A percentile compares a stretch with the other conserved stretches of the same genome.
Evolutionary conservation across 1,284 basidiomycete species (phyloP).

Genomic region (Cryptococcus sp.): DNA sequence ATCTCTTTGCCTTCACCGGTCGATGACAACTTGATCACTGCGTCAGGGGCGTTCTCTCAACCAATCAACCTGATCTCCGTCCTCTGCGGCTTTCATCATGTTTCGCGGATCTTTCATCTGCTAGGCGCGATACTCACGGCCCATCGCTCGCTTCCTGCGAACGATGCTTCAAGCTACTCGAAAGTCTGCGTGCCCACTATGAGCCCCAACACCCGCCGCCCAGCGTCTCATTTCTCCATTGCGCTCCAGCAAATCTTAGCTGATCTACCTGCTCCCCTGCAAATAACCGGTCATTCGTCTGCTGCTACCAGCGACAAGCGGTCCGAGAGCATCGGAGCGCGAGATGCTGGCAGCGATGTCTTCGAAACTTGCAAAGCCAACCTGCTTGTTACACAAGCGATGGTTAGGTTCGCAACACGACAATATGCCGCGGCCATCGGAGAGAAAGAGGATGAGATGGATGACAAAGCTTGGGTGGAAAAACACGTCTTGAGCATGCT

Average conservation of each 20-base stretch:
- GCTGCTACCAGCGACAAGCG: neutral
- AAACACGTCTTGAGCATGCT: slow-evolving; percentile 26
- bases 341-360: slow-evolving; percentile 13
- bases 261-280: slow-evolving; percentile 20
- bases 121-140: slow-evolving; percentile 24
- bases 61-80: slow-evolving; percentile 21
- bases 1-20: slow-evolving; percentile 29
- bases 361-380: slow-evolving; percentile 33
- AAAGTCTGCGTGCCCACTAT: neutral
- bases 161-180: too few relatives aligned
- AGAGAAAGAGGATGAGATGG: slow-evolving; percentile 14
- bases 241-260: slow-evolving; percentile 21
- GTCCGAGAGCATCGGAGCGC: neutral
- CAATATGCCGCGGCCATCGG: slow-evolving; percentile 29
- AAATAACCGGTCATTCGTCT: slow-evolving; percentile 9
- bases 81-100: slow-evolving; percentile 36
- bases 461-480: slow-evolving; percentile 23
- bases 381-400: slow-evolving; percentile 32
- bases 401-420: slow-evolving; percentile 30
- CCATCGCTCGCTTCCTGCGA: slow-evolving; percentile 5
- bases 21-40: slow-evolving; percentile 38
- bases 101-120: slow-evolving; percentile 32
- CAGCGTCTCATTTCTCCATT: slow-evolving; percentile 17
- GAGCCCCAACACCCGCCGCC: slow-evolving; percentile 12
- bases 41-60: slow-evolving; percentile 32